These are phyloP conservation scores for Capsicum chinense DNA, from an alignment of 257 asterid species.

Conservation along the genomic window DNA sequence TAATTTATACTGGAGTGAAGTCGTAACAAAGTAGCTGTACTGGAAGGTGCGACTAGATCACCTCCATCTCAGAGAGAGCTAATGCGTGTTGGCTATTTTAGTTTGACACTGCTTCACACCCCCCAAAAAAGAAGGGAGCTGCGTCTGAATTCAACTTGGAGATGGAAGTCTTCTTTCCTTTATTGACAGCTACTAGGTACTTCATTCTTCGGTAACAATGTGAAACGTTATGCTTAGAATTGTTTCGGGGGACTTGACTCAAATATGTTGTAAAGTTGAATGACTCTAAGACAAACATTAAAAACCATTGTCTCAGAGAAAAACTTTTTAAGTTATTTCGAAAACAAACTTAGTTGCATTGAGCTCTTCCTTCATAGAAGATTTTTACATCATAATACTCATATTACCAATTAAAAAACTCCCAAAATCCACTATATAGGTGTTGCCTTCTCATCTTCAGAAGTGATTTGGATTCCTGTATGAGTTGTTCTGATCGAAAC, in stretches of 20 bases:
- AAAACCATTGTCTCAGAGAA: conserved; percentile 44
- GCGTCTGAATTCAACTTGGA: too few relatives aligned
- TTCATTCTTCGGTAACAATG: conserved; percentile 2
- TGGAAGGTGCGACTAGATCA: too few relatives aligned
- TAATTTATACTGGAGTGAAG: background rate
- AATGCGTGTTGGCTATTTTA: too few relatives aligned
- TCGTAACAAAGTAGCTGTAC: too few relatives aligned
- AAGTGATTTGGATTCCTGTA: conserved; percentile 37
- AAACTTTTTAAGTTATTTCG: conserved; percentile 21
- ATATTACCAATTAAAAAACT: background rate
- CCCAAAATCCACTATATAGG: conserved; percentile 6
- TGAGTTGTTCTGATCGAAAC: conserved; percentile 35
- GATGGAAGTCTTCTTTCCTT: too few relatives aligned
- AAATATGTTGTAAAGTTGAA: background rate
- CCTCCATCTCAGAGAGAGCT: too few relatives aligned
- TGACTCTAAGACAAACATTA: conserved; percentile 40
- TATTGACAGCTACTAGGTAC: conserved; percentile 10
- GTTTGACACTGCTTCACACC: too few relatives aligned
- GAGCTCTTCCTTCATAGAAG: too few relatives aligned
- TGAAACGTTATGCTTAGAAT: background rate
- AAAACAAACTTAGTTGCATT: background rate
- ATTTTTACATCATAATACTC: too few relatives aligned
- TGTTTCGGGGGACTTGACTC: background rate
- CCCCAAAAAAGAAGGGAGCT: too few relatives aligned
- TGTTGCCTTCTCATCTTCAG: conserved; percentile 31